Evolutionary conservation across 108 stramenopile species (phyloP).

Genomic region (Skeletonema tropicum): DNA sequence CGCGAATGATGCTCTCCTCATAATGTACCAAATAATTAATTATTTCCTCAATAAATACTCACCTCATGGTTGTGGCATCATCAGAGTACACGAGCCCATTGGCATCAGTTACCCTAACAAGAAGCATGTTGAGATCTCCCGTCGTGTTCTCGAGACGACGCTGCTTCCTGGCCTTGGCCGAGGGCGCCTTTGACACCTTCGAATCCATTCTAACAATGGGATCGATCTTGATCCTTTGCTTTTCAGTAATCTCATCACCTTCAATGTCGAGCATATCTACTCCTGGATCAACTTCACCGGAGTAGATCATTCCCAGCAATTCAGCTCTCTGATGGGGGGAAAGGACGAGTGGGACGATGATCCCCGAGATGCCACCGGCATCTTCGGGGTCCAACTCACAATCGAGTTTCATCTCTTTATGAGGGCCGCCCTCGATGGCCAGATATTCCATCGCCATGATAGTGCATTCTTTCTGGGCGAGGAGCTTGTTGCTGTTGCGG

Average conservation of each 20-base stretch:
- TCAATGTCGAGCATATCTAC: neutral
- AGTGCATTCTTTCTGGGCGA: too few relatives aligned
- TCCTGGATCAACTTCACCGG: neutral
- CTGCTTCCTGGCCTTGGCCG: too few relatives aligned
- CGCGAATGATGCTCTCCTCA: neutral
- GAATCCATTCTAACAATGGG: too few relatives aligned
- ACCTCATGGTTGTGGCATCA: neutral
- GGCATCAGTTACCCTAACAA: neutral
- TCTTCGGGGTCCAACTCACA: too few relatives aligned
- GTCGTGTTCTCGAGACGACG: neutral
- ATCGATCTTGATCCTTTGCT: neutral
- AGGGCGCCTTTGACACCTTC: neutral
- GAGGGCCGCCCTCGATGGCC: neutral
- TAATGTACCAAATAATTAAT: neutral
- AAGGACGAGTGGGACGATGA: neutral
- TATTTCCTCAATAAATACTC: neutral
- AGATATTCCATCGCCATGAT: neutral
- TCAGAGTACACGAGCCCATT: neutral
- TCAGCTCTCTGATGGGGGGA: neutral
- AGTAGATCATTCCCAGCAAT: neutral
- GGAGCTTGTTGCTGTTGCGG: neutral
- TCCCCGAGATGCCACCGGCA: neutral
- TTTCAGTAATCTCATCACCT: too few relatives aligned
- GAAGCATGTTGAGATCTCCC: neutral
- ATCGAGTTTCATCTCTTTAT: neutral